Percentiles rank a stretch among this genome's conserved stretches.
phyloP scores from a whole-genome alignment of 495 filamentous ascomycete genomes.

The Xylaria intraflava region DNA sequence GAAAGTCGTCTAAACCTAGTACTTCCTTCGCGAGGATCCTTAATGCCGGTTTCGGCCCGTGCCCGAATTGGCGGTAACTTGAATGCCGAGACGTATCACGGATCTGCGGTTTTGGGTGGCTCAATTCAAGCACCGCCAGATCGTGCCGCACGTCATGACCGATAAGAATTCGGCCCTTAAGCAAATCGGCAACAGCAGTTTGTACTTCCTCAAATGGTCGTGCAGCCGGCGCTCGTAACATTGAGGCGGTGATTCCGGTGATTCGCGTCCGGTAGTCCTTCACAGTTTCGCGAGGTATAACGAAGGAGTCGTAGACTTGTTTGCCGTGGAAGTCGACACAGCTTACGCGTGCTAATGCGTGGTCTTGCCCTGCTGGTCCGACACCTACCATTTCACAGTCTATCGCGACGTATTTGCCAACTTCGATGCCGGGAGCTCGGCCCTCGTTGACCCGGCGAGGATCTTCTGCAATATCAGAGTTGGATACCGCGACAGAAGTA shows the following conservation, averaged over 20 bases:
- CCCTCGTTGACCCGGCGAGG: constrained; percentile 43
- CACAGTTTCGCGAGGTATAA: constrained; percentile 55
- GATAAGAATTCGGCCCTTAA: constrained; percentile 68
- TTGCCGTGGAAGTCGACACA: constrained; percentile 88
- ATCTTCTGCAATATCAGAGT: constrained; percentile 6
- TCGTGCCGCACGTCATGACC: constrained; percentile 91
- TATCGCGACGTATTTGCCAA: constrained; percentile 83
- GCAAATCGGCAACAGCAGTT: constrained; percentile 59
- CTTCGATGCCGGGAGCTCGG: constrained; percentile 39
- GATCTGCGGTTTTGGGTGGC: constrained; percentile 68
- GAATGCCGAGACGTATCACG: constrained; percentile 78
- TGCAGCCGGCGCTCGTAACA: constrained; percentile 57
- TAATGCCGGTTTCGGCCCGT: constrained; percentile 72
- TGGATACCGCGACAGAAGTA: constrained; percentile 1
- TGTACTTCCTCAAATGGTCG: constrained; percentile 70
- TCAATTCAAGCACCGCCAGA: constrained; percentile 64
- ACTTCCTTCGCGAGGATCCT: constrained; percentile 69
- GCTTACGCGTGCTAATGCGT: constrained; percentile 73
- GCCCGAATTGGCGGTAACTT: constrained; percentile 63
- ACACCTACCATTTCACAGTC: constrained; percentile 99
- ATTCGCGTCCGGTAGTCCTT: constrained; percentile 86
- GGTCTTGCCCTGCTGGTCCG: constrained; percentile 60
- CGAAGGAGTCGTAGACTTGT: constrained; percentile 87
- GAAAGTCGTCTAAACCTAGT: constrained; percentile 70
- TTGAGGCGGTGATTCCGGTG: constrained; percentile 65